Base-by-base conservation (phyloP, 306 rosid species). In the Quercus variabilis region DNA sequence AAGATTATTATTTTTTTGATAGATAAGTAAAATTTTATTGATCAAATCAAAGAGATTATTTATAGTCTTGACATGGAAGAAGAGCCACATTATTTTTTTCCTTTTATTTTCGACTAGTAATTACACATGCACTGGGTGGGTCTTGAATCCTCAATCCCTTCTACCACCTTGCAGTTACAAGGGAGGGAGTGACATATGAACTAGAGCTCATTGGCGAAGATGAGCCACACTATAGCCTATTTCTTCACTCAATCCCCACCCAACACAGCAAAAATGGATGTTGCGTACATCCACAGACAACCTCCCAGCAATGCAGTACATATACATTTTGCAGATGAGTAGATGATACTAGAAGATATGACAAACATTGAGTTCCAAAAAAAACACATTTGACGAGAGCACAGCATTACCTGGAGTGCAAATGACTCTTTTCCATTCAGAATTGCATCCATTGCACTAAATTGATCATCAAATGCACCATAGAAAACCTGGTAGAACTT, bases 371-470 rank as follows among this genome's bases (percentile, higher is more conserved):
- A 80, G 75, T 79, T 77, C 79, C 80, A 80, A 52, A 69, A 52
- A 69, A 71, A 68, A 81, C 58, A 73, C 5, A 55, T 38, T 75
- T 81, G 81, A 82, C 73, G 73, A 83, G 78, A 82, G 79, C 80
- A 82, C 75, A 46, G 64, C 74, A 85, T 76, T 86, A 95, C 98
- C 97, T 85, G 90, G 58, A 73, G 91, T 23, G 97, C 86, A 86
- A 96, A 93, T 74, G 86, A 82, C 84, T 93, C 94, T 85, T 96
- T 96, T 75, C 92, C 92, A 60, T 91, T 89, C 71, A 96, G 84
- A 88, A 93, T 93, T 55, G 94, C 90, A 81, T 86, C 89, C 98
- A 93, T 96, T 80, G 92, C 97, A 78, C 91, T 84, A 58, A 87
- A 89, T 74, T 92, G 94, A 78, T 93, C 97, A 62, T 89, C 97